Percentiles rank a stretch among this genome's conserved stretches.
These are phyloP conservation scores for Penicillium cataractarum DNA, from an alignment of 495 filamentous ascomycete species.

Conservation along the genomic window DNA sequence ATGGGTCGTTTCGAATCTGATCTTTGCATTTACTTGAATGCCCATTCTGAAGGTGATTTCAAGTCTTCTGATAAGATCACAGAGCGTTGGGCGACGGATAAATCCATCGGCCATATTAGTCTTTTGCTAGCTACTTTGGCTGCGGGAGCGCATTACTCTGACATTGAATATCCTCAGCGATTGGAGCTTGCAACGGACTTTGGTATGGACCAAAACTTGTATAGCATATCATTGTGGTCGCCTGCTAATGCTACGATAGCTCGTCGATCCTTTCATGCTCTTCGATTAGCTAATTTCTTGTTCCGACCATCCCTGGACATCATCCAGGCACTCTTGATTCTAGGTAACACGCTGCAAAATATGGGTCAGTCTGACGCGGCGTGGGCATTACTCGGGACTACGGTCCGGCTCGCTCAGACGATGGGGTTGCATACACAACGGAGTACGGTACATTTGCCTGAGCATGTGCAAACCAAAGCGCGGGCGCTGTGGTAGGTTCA, in stretches of 20 bases:
- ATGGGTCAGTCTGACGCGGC: slow-evolving; percentile 54
- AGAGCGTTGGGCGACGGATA: slow-evolving; percentile 35
- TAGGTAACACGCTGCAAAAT: slow-evolving; percentile 53
- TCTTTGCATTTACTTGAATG: slow-evolving; percentile 48
- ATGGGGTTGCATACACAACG: slow-evolving; percentile 43
- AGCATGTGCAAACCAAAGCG: slow-evolving; percentile 29
- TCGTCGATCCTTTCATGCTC: slow-evolving; percentile 40
- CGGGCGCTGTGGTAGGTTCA: slow-evolving; percentile 32
- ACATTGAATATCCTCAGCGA: slow-evolving; percentile 37
- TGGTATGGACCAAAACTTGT: slow-evolving; percentile 19
- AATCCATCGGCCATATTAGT: slow-evolving; percentile 44
- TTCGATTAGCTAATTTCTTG: slow-evolving; percentile 51
- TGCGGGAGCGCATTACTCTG: slow-evolving; percentile 55
- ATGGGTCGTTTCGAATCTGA: slow-evolving; percentile 52
- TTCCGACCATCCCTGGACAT: slow-evolving; percentile 48
- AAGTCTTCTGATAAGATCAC: slow-evolving; percentile 21
- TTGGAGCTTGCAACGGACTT: slow-evolving; percentile 37
- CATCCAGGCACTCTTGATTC: slow-evolving; percentile 48
- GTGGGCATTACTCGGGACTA: slow-evolving; percentile 50
- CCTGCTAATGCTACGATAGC: slow-evolving; percentile 21
- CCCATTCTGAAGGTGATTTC: slow-evolving; percentile 35
- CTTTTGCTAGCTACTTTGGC: slow-evolving; percentile 54
- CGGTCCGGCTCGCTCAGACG: slow-evolving; percentile 50
- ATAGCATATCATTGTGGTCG: not conserved
- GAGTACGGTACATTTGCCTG: slow-evolving; percentile 31